Evolutionary conservation across 140 eudicot genomes (phyloP), one percentile per base, ranked within the genome.

Genomic region (Stevia rebaudiana): DNA sequence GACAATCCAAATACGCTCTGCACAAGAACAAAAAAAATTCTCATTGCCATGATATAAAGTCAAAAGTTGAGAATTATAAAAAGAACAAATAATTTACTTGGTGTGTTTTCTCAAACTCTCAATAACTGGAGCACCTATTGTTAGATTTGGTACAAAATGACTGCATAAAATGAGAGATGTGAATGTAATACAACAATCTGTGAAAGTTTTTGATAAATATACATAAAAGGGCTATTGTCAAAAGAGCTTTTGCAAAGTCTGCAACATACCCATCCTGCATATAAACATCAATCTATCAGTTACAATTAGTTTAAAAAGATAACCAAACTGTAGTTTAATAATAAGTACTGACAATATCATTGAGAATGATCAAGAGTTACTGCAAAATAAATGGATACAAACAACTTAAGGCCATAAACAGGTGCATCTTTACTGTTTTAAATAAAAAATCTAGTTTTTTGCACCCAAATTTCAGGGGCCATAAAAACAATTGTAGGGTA

Each of bases 1-100:
- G 99, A 80, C 99, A 94, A 82, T 94, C 99, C 69, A 94, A 61
- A 74, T 94, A 88, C 6, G 97, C 97, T 53, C 99, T 94, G 85
- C 43, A 48, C 12, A 66, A 31, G 41, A 62, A 33, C 3, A 63
- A 10, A 16, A 3, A 2, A 33, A 6, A 18, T 54, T 41, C 11
- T 4, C 12, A 64, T 31, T 6, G 24, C 67, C 59, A 19, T 21
- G 30, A 66, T 30, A 11, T 69, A 50, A 57, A 17, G 18, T 30
- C 24, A 24, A 18, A 30, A 31, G 10, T 30, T 41, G 49, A 28
- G 36, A 49, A 66, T 10, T 11, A 2, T 0, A 56, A 31, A 7
- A 30, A 30, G 24, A 28, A 6, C 41, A 54, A 15, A 44, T 25
- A 12, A 46, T 0, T 77, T 83, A 94, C 99, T 78, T 72, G 57